These are phyloP conservation scores for Amphirosellinia nigrospora DNA, from an alignment of 495 filamentous ascomycete species.

Conservation along the genomic window DNA sequence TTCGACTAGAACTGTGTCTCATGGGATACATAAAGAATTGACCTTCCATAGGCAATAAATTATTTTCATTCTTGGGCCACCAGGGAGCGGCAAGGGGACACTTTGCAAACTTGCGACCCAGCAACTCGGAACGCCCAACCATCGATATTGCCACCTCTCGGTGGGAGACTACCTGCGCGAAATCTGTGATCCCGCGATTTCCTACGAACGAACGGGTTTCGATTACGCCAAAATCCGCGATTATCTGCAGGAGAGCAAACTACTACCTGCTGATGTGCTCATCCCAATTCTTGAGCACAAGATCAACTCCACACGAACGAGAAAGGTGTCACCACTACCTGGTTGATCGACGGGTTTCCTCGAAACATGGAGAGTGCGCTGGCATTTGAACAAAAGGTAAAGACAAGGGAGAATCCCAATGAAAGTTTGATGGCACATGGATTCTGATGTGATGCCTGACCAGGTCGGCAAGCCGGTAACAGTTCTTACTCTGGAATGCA, in stretches of 20 bases:
- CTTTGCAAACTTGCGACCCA: conserved; percentile 34
- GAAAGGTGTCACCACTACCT: conserved; percentile 3
- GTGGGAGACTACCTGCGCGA: conserved; percentile 48
- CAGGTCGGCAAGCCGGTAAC: conserved; percentile 33
- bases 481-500: conserved; percentile 32
- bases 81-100: conserved; percentile 50
- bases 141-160: conserved; percentile 47
- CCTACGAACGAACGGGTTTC: neutral
- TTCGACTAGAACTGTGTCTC: too few species aligned
- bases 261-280: conserved; percentile 36
- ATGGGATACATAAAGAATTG: neutral
- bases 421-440: neutral
- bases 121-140: conserved; percentile 21
- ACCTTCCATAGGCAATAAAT: conserved; percentile 6
- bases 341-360: conserved; percentile 49
- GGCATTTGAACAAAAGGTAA: conserved; percentile 41
- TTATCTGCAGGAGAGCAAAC: conserved; percentile 31
- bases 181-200: conserved; percentile 2
- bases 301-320: conserved; percentile 23
- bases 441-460: neutral
- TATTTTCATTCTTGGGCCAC: conserved; percentile 40
- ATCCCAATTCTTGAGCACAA: conserved; percentile 33
- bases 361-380: conserved; percentile 40
- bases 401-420: neutral
- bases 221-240: conserved; percentile 25